phyloP scores from a whole-genome alignment of 2,329 filamentous ascomycete genomes.

The Piedraia hortae region DNA sequence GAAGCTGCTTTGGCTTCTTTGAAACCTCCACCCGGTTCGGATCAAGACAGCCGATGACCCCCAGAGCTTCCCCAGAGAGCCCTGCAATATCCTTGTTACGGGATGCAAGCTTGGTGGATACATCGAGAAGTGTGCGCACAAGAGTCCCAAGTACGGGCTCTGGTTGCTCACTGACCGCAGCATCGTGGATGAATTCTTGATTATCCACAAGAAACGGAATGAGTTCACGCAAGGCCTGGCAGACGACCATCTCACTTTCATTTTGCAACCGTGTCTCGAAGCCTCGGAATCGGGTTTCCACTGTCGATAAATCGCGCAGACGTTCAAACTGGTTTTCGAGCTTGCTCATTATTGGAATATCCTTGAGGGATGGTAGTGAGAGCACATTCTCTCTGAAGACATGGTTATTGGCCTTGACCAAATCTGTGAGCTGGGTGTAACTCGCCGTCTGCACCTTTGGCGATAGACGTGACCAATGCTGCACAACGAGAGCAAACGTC shows the following conservation, averaged over 20 bases:
- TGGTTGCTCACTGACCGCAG: conserved; percentile 59
- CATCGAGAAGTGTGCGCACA: conserved; percentile 57
- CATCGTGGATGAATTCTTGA: conserved; percentile 53
- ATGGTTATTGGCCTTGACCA: conserved; percentile 34
- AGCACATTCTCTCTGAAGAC: conserved; percentile 39
- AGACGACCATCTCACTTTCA: conserved; percentile 65
- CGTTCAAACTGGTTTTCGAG: conserved; percentile 37
- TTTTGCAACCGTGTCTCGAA: conserved; percentile 50
- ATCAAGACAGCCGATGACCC: conserved; percentile 73
- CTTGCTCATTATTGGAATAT: conserved; percentile 39
- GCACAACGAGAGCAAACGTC: conserved; percentile 63
- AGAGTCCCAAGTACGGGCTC: conserved; percentile 44
- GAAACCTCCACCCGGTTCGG: conserved; percentile 64
- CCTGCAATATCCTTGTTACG: conserved; percentile 37
- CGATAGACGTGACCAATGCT: conserved; percentile 48
- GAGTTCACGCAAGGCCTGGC: conserved; percentile 56
- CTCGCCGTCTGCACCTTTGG: conserved; percentile 30
- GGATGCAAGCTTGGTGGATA: conserved; percentile 51
- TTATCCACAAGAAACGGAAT: conserved; percentile 42
- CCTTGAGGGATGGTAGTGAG: conserved; percentile 49
- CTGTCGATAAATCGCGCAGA: conserved; percentile 37
- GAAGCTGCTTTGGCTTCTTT: conserved; percentile 52
- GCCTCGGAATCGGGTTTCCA: conserved; percentile 37
- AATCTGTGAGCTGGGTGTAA: conserved; percentile 31
- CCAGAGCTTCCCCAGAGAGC: conserved; percentile 57